These are phyloP conservation scores for Cercospora berteroae DNA, from an alignment of 2,329 filamentous ascomycete genomes.

Conservation along the genomic window DNA sequence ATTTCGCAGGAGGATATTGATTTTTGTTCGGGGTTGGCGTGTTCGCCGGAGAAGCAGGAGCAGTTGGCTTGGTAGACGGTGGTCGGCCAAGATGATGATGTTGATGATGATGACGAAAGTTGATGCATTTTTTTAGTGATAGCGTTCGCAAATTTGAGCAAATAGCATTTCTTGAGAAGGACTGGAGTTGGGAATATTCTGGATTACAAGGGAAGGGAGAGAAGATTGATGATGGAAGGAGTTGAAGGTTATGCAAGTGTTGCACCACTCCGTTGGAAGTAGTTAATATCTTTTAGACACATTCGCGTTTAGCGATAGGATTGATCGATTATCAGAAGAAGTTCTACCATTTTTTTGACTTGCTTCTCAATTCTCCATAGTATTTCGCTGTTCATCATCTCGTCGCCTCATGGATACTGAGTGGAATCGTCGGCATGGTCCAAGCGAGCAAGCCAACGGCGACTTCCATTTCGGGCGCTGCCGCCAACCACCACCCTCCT, in stretches of 20 bases:
- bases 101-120: neutral
- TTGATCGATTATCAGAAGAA: neutral
- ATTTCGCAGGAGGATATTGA: slow-evolving; percentile 30
- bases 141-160: slow-evolving; percentile 5
- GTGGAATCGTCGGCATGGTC: neutral
- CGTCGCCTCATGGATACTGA: too few relatives aligned
- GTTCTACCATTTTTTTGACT: neutral
- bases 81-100: neutral
- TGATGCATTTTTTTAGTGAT: slow-evolving; percentile 1
- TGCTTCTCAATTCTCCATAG: neutral
- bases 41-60: slow-evolving; percentile 26
- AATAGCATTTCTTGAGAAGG: neutral
- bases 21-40: slow-evolving; percentile 33
- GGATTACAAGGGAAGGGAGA: neutral
- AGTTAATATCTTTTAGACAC: neutral
- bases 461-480: neutral
- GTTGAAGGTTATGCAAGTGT: slow-evolving; percentile 7
- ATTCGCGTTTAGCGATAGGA: neutral
- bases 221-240: neutral
- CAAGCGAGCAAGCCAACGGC: neutral
- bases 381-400: neutral
- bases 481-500: neutral
- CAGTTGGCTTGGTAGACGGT: slow-evolving; percentile 31
- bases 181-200: neutral
- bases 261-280: slow-evolving; percentile 5